Evolutionary conservation across 2,329 filamentous ascomycete genomes (phyloP).

Genomic region (Alternaria rosae): DNA sequence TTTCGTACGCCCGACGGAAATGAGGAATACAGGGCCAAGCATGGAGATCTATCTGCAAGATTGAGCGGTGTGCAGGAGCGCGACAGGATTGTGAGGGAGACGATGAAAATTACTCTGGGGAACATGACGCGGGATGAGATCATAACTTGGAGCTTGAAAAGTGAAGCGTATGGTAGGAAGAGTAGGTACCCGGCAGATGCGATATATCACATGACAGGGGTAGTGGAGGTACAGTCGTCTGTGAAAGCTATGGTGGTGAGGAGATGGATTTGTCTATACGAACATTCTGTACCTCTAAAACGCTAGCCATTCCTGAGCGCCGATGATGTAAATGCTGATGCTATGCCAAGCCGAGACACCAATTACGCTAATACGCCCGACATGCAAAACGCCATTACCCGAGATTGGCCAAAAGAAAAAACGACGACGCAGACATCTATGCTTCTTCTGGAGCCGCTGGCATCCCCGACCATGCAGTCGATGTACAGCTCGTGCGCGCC

Average conservation of each 20-base stretch:
- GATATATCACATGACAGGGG: background rate
- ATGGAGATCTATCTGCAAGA: background rate
- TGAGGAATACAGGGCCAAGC: background rate
- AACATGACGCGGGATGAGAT: background rate
- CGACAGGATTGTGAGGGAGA: background rate
- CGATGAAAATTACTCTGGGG: background rate
- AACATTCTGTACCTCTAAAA: background rate
- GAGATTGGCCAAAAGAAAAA: background rate
- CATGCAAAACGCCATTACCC: background rate
- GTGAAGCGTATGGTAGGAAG: background rate
- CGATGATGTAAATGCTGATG: background rate
- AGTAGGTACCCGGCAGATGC: background rate
- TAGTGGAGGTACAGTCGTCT: background rate
- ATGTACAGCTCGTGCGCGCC: background rate
- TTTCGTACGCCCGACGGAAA: background rate
- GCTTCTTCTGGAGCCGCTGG: background rate
- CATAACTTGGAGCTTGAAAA: background rate
- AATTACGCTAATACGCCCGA: background rate
- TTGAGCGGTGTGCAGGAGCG: background rate
- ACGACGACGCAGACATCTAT: background rate
- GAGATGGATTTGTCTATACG: background rate
- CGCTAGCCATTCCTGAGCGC: background rate
- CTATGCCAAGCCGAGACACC: background rate
- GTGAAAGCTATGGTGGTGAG: background rate
- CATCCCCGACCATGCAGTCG: background rate